A percentile compares a stretch with the other conserved stretches of the same genome.
These are phyloP conservation scores for Paralagenidium karlingii DNA, from an alignment of 352 stramenopile genomes.

Conservation along the genomic window DNA sequence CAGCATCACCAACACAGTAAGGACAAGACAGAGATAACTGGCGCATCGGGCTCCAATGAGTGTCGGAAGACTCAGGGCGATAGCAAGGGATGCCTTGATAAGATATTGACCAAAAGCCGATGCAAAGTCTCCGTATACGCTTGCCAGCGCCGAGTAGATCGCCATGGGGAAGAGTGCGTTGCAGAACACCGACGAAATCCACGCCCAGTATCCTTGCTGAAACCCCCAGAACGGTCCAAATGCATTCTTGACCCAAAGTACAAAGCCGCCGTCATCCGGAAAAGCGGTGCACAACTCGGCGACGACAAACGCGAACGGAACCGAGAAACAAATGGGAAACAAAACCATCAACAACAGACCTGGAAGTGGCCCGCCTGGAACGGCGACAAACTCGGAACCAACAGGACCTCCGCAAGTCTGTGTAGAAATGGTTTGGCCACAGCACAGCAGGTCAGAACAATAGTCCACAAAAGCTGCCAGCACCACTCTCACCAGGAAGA, in stretches of 20 bases:
- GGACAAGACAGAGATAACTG: conserved; percentile 10
- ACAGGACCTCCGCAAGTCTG: conserved; percentile 5
- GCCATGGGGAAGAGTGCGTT: conserved; percentile 63
- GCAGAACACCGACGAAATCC: conserved; percentile 54
- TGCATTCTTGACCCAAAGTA: conserved; percentile 82
- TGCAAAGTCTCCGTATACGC: conserved; percentile 2
- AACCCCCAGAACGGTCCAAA: conserved; percentile 79
- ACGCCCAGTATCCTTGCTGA: conserved; percentile 58
- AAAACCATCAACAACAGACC: conserved; percentile 76
- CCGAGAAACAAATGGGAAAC: conserved; percentile 74
- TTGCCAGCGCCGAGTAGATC: conserved; percentile 52
- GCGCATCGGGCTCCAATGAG: conserved; percentile 20
- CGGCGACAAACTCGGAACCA: conserved; percentile 42
- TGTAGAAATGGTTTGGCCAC: too few species aligned
- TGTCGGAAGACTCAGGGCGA: conserved; percentile 17
- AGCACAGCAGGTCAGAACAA: too few species aligned
- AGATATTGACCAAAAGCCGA: conserved; percentile 11
- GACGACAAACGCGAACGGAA: conserved; percentile 86
- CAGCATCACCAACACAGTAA: conserved; percentile 1
- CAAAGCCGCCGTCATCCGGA: conserved; percentile 65
- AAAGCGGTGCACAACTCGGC: conserved; percentile 85
- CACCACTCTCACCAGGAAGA: too few species aligned
- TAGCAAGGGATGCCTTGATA: conserved; percentile 15
- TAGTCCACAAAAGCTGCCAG: too few species aligned
- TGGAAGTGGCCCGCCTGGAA: conserved; percentile 32